A percentile compares a stretch with the other conserved stretches of the same genome.
Conservation (phyloP, 306 rosid species). For the Quercus engelmannii region DNA sequence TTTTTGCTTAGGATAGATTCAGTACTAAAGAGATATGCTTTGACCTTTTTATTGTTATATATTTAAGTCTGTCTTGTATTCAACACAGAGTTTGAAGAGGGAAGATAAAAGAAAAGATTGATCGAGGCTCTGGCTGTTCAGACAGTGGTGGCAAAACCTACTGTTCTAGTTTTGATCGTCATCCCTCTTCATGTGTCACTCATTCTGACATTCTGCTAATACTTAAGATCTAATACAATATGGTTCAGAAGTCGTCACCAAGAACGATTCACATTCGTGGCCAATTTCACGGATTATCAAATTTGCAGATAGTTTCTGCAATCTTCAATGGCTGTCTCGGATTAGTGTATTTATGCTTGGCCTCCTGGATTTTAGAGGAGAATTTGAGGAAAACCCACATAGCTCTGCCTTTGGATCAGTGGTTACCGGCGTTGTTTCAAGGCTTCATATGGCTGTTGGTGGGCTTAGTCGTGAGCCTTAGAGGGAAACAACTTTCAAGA, state of each 20-base stretch:
- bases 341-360: conserved; percentile 40
- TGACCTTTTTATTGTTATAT: conserved; percentile 17
- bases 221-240: conserved; percentile 28
- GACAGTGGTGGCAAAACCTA: too few species aligned
- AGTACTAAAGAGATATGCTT: too few species aligned
- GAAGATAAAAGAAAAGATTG: too few species aligned
- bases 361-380: conserved; percentile 55
- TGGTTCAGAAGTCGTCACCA: conserved; percentile 30
- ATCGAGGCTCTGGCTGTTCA: too few species aligned
- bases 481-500: conserved; percentile 44
- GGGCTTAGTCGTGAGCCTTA: conserved; percentile 43
- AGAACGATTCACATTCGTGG: conserved; percentile 15
- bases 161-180: too few species aligned
- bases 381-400: conserved; percentile 28
- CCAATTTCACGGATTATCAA: conserved; percentile 21
- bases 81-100: too few species aligned
- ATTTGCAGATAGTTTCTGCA: conserved; percentile 40
- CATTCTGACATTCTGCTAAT: conserved; percentile 16
- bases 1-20: too few species aligned
- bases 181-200: too few species aligned
- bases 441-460: conserved; percentile 73
- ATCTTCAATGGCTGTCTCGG: conserved; percentile 45
- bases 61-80: too few species aligned
- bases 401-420: conserved; percentile 45
- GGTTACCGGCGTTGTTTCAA: conserved; percentile 56